Evolutionary conservation across 768 basidiomycete genomes (phyloP).

Genomic region (Boletellus emodensis): DNA sequence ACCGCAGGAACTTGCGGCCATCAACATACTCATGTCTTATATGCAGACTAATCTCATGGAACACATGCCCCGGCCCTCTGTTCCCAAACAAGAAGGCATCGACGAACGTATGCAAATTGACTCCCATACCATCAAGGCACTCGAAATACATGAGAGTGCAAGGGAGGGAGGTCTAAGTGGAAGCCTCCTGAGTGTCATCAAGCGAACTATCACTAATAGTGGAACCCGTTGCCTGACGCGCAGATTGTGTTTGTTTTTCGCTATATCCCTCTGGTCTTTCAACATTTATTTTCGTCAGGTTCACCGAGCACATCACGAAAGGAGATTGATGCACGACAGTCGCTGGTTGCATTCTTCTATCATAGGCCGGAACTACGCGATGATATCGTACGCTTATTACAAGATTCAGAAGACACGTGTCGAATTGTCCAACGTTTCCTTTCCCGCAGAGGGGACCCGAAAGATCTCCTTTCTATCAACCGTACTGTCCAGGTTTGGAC

Average conservation of each 20-base stretch:
- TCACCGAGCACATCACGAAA: constrained; percentile 74
- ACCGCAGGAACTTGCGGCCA: constrained; percentile 49
- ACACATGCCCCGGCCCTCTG: constrained; percentile 62
- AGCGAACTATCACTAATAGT: constrained; percentile 72
- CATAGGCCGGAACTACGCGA: constrained; percentile 56
- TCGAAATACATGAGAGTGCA: constrained; percentile 76
- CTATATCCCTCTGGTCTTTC: constrained; percentile 5
- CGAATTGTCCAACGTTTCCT: constrained; percentile 78
- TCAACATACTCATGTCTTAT: constrained; percentile 60
- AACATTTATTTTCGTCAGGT: constrained; percentile 41
- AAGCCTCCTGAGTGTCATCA: constrained; percentile 69
- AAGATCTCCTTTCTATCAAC: constrained; percentile 63
- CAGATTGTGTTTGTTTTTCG: constrained; percentile 59
- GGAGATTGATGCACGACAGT: constrained; percentile 72
- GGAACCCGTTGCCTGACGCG: constrained; percentile 72
- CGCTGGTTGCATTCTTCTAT: constrained; percentile 71
- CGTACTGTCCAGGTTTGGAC: constrained; percentile 60
- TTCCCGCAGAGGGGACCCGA: constrained; percentile 60
- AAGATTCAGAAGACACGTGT: constrained; percentile 61
- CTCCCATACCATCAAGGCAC: constrained; percentile 81
- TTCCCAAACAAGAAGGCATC: constrained; percentile 53
- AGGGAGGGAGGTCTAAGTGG: constrained; percentile 72
- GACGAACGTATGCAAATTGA: constrained; percentile 82
- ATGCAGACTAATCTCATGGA: constrained; percentile 69
- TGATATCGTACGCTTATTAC: constrained; percentile 56